Evolutionary conservation across 257 asterid species (phyloP).

Genomic region (Solanum virginianum): DNA sequence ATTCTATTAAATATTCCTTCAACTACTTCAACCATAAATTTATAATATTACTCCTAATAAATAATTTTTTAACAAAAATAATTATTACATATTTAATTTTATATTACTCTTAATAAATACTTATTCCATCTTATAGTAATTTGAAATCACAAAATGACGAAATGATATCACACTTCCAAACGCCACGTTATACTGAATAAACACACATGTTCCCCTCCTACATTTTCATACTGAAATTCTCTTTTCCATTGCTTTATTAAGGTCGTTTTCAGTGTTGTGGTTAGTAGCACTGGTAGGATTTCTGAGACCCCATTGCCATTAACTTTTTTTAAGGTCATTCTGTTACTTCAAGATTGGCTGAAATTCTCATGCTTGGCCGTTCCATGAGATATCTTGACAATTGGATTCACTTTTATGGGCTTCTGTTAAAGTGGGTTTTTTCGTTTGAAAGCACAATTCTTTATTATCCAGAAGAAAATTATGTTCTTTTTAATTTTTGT

Average conservation of each 20-base stretch:
- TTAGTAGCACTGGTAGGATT: background rate
- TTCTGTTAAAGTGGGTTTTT: background rate
- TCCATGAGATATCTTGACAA: background rate
- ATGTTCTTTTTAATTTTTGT: background rate
- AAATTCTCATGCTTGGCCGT: background rate
- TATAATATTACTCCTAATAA: no score
- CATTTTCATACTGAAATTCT: background rate
- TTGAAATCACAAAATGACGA: no score
- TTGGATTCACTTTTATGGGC: background rate
- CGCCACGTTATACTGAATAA: background rate
- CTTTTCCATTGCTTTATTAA: background rate
- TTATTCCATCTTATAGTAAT: no score
- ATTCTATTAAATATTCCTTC: no score
- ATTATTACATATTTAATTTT: no score
- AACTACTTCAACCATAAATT: no score
- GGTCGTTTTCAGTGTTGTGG: background rate
- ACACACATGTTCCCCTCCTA: background rate
- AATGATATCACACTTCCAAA: no score
- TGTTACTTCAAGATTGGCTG: background rate
- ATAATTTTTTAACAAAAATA: no score
- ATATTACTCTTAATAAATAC: no score
- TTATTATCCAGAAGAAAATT: background rate
- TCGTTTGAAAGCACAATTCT: background rate
- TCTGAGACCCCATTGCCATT: background rate
- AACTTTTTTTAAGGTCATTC: background rate